Base-by-base conservation (phyloP, 176 grass and related monocot genomes). In the Zea luxurians region DNA sequence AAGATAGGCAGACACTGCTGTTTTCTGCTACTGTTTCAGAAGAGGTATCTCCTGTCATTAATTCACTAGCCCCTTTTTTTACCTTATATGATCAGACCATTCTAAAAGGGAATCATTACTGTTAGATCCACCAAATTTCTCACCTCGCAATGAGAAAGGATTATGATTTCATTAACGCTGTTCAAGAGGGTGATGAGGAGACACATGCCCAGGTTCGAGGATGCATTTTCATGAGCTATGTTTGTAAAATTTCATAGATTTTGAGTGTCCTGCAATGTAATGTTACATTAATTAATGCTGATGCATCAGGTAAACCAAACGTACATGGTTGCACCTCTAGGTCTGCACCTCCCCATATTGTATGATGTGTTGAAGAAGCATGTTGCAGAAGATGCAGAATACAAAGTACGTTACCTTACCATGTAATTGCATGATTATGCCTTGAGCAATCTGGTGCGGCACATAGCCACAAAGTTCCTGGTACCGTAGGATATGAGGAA, bases 1-100 rank as follows among this genome's bases (percentile, higher is more conserved):
- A 90, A 89, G 87, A 95, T 74, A 71, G 96, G 13, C 96, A 94
- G 71, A 94, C 96, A 42, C 92, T 95, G 64, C 37, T 99, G 59
- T 99, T 98, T 87, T 99, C 96, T 85, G 96, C 96, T 84, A 95
- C 92, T 72, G 88, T 95, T 87, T 76, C 96, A 61, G 85, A 81
- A 78, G 92, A 92, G 96, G 96, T 95, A 90, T 50, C 38, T 66
- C 80, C 21, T 75, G 43, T 50, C 47, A 85, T 47, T 48, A 41
- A 27, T 21, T 50, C 7, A 37, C 11, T 68, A 62, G 27, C 16
- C 64, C 10, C 10, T 75, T 61, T 48, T 68, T 72, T 4, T 79
- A 57, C 60, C 41, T 89, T 52, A 66, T 74, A 66, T 73, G 58
- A 83, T 74, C 53, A 63, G 40, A 76, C 79, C 36, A 78, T 44